Percentiles rank a stretch among this genome's conserved stretches.
phyloP scores from a whole-genome alignment of 306 rosid species.

The Aeschynomene evenia region DNA sequence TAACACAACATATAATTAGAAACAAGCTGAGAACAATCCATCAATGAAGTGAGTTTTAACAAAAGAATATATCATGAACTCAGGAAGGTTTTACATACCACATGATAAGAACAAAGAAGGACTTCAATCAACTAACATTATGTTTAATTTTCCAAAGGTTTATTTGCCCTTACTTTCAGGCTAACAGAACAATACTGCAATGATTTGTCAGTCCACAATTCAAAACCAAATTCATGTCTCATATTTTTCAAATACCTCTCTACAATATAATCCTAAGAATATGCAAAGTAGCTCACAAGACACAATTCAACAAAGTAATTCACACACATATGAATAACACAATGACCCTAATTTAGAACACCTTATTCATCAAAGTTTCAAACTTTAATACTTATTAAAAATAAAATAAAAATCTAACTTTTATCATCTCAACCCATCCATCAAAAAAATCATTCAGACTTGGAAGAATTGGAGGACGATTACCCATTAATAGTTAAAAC shows the following conservation, averaged over 20 bases:
- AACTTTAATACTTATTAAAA: neutral
- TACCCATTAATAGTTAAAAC: too few species aligned
- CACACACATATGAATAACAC: neutral
- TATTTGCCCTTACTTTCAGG: neutral
- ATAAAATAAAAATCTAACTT: too few species aligned
- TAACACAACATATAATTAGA: constrained; percentile 6
- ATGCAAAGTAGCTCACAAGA: neutral
- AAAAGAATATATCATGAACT: neutral
- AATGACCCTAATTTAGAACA: neutral
- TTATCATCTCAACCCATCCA: neutral
- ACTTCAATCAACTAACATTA: neutral
- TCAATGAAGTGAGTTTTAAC: neutral
- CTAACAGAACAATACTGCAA: neutral
- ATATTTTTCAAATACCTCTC: neutral
- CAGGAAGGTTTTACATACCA: neutral
- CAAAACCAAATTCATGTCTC: neutral
- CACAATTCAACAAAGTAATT: neutral
- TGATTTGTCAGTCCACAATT: neutral
- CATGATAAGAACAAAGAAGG: too few species aligned
- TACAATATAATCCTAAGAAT: constrained; percentile 14
- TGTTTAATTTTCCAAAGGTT: constrained; percentile 5
- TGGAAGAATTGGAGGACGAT: too few species aligned
- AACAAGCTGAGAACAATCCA: neutral
- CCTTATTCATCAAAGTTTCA: neutral
- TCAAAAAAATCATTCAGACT: too few species aligned